phyloP scores from a whole-genome alignment of 2,329 filamentous ascomycete genomes.

The Neurospora sp. region DNA sequence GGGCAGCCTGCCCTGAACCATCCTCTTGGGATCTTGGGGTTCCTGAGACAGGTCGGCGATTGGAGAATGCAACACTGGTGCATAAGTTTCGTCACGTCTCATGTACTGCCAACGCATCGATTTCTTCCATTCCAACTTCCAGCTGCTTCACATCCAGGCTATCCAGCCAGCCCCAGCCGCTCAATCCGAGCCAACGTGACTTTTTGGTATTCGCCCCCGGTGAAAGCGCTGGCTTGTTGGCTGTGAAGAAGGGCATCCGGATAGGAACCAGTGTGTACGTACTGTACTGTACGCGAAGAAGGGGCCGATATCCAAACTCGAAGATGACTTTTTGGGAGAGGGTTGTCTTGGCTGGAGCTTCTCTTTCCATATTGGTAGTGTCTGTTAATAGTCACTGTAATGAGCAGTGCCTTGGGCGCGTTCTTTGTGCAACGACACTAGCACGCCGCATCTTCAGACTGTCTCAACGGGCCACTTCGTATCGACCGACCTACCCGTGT shows the following conservation, averaged over 20 bases:
- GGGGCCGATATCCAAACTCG: not conserved
- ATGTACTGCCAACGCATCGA: slow-evolving; percentile 23
- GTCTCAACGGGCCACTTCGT: slow-evolving; percentile 1
- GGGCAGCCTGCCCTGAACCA: slow-evolving; percentile 14
- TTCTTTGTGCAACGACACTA: not conserved
- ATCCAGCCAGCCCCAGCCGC: not conserved
- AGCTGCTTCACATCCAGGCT: not conserved
- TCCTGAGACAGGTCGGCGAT: slow-evolving; percentile 12
- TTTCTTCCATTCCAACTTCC: not conserved
- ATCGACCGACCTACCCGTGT: not conserved
- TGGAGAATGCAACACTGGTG: slow-evolving; percentile 8
- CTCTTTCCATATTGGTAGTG: not conserved
- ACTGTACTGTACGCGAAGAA: not conserved
- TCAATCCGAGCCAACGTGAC: not conserved
- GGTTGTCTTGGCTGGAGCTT: not conserved
- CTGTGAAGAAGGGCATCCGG: not conserved
- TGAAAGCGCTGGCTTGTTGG: not conserved
- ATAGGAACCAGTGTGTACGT: not conserved
- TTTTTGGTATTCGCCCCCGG: not conserved
- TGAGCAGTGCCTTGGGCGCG: not conserved
- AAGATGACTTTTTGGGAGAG: not conserved
- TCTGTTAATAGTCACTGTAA: not conserved
- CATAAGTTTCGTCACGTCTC: slow-evolving; percentile 19
- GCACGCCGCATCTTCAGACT: slow-evolving; percentile 2
- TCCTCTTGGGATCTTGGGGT: slow-evolving; percentile 16